Evolutionary conservation across 2,329 filamentous ascomycete species (phyloP), one percentile per base, ranked within the genome.

Genomic region (Tolypocladium paradoxum): DNA sequence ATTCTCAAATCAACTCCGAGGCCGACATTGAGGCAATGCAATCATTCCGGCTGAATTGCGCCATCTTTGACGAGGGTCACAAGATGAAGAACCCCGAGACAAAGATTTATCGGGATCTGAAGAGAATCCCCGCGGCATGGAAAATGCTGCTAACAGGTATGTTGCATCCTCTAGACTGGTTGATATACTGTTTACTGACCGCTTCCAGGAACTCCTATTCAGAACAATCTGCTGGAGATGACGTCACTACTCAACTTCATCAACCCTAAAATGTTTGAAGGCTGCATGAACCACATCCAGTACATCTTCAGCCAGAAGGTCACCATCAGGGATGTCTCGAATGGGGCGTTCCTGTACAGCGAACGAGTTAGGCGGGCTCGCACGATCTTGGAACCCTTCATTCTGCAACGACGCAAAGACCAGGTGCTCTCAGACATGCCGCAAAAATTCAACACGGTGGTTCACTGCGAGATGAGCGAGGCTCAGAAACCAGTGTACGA

Each of bases 171-270:
- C 2, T 8, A 24, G 8, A 5, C 7, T n/a, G 27, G 9, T 18
- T 20, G 18, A 31, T 20, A 2, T 47, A 18, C 22, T 20, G 12
- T 33, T 16, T n/a, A 33, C 60, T 69, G 40, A 66, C 43, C 31
- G 6, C n/a, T 36, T 29, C 89, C 85, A 31, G 93, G 93, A 43
- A 99, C 93, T 0, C 93, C 93, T 0, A 78, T 99, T 2, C 89
- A 95, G 67, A 95, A 99, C 71, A 97, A 97, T 66, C 75, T 99
- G 22, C 85, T 92, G 64, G 93, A 99, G 70, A 82, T 99, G 62
- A 86, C 90, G 40, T 88, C 90, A 2, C 80, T 99, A 16, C 79
- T 99, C 14, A 89, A 86, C n/a, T 97, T 99, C 65, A 90, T 99
- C 62, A 86, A 97, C 68, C 93, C 93, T 0, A 73, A 81, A 8